Evolutionary conservation across 306 rosid genomes (phyloP).

Genomic region (Malus domestica): DNA sequence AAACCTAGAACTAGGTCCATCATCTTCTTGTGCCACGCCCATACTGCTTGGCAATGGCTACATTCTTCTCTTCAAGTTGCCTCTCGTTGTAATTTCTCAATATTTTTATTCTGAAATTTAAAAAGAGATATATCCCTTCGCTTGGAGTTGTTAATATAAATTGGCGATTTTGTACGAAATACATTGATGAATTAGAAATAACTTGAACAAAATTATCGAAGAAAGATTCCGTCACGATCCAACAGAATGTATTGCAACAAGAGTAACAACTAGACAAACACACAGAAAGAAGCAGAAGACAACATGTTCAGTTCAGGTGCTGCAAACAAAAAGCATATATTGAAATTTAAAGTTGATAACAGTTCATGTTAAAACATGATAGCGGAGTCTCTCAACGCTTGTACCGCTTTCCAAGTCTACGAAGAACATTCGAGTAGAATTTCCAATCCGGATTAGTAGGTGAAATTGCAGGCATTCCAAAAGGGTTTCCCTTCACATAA

Average conservation of each 20-base stretch:
- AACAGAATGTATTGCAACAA: no score
- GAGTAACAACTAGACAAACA: no score
- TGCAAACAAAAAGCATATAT: neutral
- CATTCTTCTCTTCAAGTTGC: no score
- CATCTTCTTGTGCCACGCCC: no score
- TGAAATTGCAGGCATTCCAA: slow-evolving; percentile 18
- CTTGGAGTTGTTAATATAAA: no score
- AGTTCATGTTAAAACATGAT: neutral
- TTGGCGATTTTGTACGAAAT: no score
- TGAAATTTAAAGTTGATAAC: neutral
- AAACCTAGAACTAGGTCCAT: no score
- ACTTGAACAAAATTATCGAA: no score
- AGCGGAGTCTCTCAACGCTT: neutral
- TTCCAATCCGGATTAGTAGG: slow-evolving; percentile 22
- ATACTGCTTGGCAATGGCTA: no score
- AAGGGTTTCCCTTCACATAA: slow-evolving; percentile 21
- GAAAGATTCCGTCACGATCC: neutral
- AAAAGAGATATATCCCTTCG: neutral
- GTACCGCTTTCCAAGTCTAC: neutral
- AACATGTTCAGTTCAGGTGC: neutral
- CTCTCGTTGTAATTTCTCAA: no score
- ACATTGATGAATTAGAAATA: no score
- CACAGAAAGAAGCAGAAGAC: neutral
- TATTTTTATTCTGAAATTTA: no score
- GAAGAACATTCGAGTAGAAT: neutral